Base-by-base conservation (phyloP, 1,284 basidiomycete genomes). In the Pseudozyma sp. region DNA sequence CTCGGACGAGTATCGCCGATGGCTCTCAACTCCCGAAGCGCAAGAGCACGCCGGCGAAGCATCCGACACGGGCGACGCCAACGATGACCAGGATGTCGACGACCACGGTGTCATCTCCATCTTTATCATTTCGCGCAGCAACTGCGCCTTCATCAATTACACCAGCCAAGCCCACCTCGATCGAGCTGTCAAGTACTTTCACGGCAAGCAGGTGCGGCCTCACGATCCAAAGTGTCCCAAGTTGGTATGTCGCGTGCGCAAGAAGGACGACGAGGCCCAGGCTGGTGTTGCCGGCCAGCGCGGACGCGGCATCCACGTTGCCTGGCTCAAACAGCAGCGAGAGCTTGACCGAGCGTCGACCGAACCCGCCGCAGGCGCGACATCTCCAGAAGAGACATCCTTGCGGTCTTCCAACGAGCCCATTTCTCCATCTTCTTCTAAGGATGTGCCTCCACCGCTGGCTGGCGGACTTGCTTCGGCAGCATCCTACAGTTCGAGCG, bases 101-200 rank as follows among this genome's bases (percentile, higher is more conserved):
- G 75, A 84, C 70, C 85, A 86, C 31, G 93, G 93, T 7, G 90
- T 97, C 3, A 85, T 92, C 3, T 94, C 92, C 24, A 91, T 99
- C 72, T 97, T 96, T 86, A 89, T 95, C 60, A 98, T 99, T 77
- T 89, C 91, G 17, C 90, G 94, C 24, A 95, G 94, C 4, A 94
- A 91, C 78, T 97, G 95, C 84, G 93, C 93, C 4, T 97, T 98
- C 81, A 89, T 97, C 84, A 97, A 97, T 83, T 94, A 92, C 79
- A 88, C 89, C 50, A 89, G 87, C 0, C 89, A 90, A 75, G 85
- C 81, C 2, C 87, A 91, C 67, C 87, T 97, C 33, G 86, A 88
- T 7, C 86, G 86, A 0, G 93, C 93, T 0, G 92, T 95, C 56
- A 78, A 83, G 0, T 88, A 87, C 55, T 96, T 94, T 85, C 90